Conservation (phyloP, 371 early-diverging fungal genomes). For the Entomophthora muscae region DNA sequence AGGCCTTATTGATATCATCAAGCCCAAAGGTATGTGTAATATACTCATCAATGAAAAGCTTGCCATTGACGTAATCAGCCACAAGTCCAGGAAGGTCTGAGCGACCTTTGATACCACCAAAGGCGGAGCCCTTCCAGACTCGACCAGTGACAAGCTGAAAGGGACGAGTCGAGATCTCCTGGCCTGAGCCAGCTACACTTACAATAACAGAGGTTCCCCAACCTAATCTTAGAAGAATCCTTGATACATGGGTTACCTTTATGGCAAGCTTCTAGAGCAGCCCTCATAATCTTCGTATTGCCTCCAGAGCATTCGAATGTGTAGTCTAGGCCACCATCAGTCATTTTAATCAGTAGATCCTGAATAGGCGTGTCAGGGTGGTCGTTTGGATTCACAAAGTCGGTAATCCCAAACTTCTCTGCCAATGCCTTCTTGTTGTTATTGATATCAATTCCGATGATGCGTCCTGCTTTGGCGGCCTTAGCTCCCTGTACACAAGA, state of each 20-base stretch:
- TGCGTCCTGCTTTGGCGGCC: constrained; percentile 51
- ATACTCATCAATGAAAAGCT: constrained; percentile 80
- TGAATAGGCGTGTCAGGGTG: constrained; percentile 49
- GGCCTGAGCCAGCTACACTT: constrained; percentile 83
- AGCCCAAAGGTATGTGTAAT: constrained; percentile 68
- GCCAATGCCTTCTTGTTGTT: constrained; percentile 62
- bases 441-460: constrained; percentile 85
- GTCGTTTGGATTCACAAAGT: constrained; percentile 80
- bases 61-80: constrained; percentile 57
- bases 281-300: constrained; percentile 78
- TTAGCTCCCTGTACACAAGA: constrained; percentile 78
- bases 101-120: constrained; percentile 92
- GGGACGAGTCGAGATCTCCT: constrained; percentile 83
- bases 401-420: constrained; percentile 77
- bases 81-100: constrained; percentile 79
- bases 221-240: constrained; percentile 31
- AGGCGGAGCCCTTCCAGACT: constrained; percentile 90
- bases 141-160: constrained; percentile 90
- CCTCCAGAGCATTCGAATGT: constrained; percentile 93
- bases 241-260: background rate
- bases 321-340: constrained; percentile 90
- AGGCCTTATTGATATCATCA: constrained; percentile 77
- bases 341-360: constrained; percentile 68
- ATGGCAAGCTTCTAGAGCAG: constrained; percentile 61
- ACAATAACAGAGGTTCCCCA: constrained; percentile 80